These are phyloP conservation scores for Mangifera indica DNA, from an alignment of 345 rosid genomes.

Conservation along the genomic window DNA sequence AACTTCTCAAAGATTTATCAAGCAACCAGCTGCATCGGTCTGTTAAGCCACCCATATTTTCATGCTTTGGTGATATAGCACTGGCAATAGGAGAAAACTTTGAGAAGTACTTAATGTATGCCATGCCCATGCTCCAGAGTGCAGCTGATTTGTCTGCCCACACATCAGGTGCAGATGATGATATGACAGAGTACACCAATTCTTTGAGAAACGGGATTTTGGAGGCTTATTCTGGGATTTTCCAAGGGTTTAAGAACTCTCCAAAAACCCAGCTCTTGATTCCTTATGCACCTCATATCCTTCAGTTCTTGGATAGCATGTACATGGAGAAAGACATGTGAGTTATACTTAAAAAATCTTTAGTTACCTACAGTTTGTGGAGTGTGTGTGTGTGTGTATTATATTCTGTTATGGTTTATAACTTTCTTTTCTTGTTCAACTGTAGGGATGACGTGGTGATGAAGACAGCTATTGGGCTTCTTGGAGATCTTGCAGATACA, in stretches of 20 bases:
- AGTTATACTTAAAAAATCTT: slow-evolving; percentile 23
- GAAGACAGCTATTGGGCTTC: slow-evolving; percentile 76
- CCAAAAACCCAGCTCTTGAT: slow-evolving; percentile 68
- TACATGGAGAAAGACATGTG: slow-evolving; percentile 81
- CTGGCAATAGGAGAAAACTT: slow-evolving; percentile 72
- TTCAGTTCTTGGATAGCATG: slow-evolving; percentile 74
- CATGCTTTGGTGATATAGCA: slow-evolving; percentile 74
- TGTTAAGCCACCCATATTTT: slow-evolving; percentile 77
- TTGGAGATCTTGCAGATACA: slow-evolving; percentile 80
- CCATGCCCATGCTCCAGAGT: slow-evolving; percentile 77
- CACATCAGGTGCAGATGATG: slow-evolving; percentile 61
- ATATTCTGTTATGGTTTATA: neutral
- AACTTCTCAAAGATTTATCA: slow-evolving; percentile 72
- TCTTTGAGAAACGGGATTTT: slow-evolving; percentile 68
- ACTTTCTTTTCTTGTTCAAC: neutral
- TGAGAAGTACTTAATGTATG: slow-evolving; percentile 65
- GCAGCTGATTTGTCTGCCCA: slow-evolving; percentile 76
- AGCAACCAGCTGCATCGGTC: slow-evolving; percentile 77
- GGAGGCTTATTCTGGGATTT: slow-evolving; percentile 76
- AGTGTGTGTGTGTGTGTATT: neutral
- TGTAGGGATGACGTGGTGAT: slow-evolving; percentile 74
- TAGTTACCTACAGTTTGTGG: neutral
- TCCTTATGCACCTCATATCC: slow-evolving; percentile 66
- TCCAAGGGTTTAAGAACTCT: slow-evolving; percentile 76
- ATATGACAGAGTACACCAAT: slow-evolving; percentile 70